Percentiles rank a stretch among this genome's conserved stretches.
These are phyloP conservation scores for Eleusine coracana DNA, from an alignment of 176 grass and related monocot genomes.

Conservation along the genomic window DNA sequence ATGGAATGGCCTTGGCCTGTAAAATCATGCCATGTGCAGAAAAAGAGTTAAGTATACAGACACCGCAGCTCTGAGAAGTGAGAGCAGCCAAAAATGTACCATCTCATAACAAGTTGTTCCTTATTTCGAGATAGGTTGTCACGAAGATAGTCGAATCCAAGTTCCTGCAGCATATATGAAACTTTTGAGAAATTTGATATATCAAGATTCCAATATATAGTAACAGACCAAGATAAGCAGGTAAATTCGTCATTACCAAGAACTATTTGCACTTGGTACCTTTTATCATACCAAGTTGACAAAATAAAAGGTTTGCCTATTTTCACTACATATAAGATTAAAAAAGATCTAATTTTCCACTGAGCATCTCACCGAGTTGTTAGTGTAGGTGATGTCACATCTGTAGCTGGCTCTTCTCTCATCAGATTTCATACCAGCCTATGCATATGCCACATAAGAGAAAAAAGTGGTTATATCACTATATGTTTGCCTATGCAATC, in stretches of 20 bases:
- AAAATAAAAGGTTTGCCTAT: conserved; percentile 18
- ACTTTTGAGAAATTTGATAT: conserved; percentile 40
- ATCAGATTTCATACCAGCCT: conserved; percentile 67
- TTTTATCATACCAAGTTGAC: conserved; percentile 5
- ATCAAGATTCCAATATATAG: neutral
- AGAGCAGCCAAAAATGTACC: conserved; percentile 52
- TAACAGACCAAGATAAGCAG: conserved; percentile 9
- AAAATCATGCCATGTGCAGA: conserved; percentile 36
- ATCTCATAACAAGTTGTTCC: conserved; percentile 94
- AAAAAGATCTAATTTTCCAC: neutral
- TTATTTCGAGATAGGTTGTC: conserved; percentile 79
- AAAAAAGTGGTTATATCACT: conserved; percentile 12
- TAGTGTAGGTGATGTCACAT: conserved; percentile 95
- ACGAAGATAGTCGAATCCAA: conserved; percentile 97
- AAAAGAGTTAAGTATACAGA: conserved; percentile 24
- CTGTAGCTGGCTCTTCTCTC: conserved; percentile 86
- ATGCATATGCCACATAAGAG: conserved; percentile 45
- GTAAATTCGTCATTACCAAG: conserved; percentile 2
- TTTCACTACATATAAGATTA: conserved; percentile 7
- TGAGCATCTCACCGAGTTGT: conserved; percentile 74
- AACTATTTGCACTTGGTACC: neutral
- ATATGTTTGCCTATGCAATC: conserved; percentile 32
- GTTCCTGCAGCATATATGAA: conserved; percentile 64
- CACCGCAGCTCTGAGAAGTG: neutral
- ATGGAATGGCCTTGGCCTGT: conserved; percentile 87